Evolutionary conservation across 495 filamentous ascomycete genomes (phyloP).

Genomic region (Podospora comata): DNA sequence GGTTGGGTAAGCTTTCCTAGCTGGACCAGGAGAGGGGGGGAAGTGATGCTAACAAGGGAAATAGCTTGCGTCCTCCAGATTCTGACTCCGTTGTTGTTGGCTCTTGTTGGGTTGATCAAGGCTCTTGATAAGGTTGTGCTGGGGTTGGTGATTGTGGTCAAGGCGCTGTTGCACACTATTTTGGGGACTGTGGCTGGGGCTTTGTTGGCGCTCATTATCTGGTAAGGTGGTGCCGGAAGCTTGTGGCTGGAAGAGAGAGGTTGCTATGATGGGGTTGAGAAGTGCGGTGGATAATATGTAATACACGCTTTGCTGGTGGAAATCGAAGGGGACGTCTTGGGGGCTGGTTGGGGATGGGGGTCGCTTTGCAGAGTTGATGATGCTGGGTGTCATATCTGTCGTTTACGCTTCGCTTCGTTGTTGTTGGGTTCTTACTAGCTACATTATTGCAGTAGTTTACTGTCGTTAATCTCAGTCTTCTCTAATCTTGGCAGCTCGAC

Average conservation of each 20-base stretch:
- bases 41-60: not conserved
- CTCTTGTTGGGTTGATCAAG: conserved; percentile 35
- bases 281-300: not conserved
- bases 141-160: conserved; percentile 34
- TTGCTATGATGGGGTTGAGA: not conserved
- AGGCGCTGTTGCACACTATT: conserved; percentile 30
- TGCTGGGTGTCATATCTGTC: not conserved
- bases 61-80: conserved; percentile 34
- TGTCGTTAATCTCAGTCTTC: too few species aligned
- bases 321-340: not conserved
- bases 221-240: not conserved
- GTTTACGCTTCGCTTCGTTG: not conserved
- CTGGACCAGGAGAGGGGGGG: not conserved
- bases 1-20: conserved; percentile 33
- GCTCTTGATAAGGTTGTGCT: conserved; percentile 36
- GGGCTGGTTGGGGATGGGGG: not conserved
- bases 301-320: not conserved
- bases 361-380: not conserved
- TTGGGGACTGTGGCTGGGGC: conserved; percentile 34
- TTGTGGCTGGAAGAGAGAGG: too few species aligned
- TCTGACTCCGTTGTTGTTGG: conserved; percentile 35
- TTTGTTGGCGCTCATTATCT: conserved; percentile 30
- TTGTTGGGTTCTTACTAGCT: too few species aligned
- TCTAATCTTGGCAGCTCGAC: too few species aligned
- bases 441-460: too few species aligned